Conservation (phyloP, 1,284 basidiomycete species). For the Malassezia restricta region DNA sequence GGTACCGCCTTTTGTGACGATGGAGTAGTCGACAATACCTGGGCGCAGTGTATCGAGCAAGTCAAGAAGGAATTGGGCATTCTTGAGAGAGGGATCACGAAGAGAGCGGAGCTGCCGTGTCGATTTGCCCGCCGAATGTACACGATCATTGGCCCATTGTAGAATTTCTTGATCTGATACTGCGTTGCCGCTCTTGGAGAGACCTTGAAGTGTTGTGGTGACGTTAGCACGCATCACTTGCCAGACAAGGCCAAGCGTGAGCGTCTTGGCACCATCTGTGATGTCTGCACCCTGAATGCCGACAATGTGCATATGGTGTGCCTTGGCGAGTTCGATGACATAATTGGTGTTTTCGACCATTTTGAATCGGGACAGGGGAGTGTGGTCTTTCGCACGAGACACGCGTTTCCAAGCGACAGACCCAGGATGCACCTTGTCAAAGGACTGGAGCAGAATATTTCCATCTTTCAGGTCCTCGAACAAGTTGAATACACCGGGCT, state of each 20-base stretch:
- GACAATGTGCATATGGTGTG: constrained; percentile 86
- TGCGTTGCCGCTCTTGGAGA: constrained; percentile 62
- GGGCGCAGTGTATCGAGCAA: constrained; percentile 79
- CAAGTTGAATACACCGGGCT: constrained; percentile 87
- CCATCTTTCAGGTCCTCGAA: constrained; percentile 92
- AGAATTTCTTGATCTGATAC: constrained; percentile 88
- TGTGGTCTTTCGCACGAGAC: constrained; percentile 71
- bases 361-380: constrained; percentile 84
- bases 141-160: constrained; percentile 85
- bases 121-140: constrained; percentile 61
- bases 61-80: constrained; percentile 85
- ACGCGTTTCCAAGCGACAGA: constrained; percentile 87
- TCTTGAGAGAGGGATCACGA: constrained; percentile 82
- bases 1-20: constrained; percentile 60
- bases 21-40: constrained; percentile 81
- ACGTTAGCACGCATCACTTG: constrained; percentile 92
- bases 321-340: constrained; percentile 76
- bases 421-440: constrained; percentile 86
- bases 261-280: constrained; percentile 76
- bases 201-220: constrained; percentile 70
- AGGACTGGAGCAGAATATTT: constrained; percentile 78
- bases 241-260: constrained; percentile 93
- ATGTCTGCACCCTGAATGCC: constrained; percentile 97
- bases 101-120: constrained; percentile 65
- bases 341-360: constrained; percentile 98